phyloP scores from a whole-genome alignment of 805 yeast genomes.

The Saturnispora kantuleensis region DNA sequence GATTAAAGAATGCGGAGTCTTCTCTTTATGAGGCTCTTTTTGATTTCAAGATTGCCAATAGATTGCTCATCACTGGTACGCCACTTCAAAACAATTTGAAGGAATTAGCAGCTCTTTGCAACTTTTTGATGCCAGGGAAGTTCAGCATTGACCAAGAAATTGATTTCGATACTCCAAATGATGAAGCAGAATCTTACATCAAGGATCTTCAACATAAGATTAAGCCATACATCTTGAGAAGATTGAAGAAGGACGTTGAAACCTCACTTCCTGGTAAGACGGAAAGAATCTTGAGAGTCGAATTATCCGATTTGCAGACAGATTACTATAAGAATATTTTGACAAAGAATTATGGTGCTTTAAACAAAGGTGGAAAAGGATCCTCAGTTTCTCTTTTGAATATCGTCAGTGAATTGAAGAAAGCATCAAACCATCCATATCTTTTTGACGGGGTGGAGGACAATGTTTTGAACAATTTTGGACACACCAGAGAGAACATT shows the following conservation, averaged over 20 bases:
- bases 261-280: conserved; percentile 93
- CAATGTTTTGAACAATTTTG: conserved; percentile 57
- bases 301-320: conserved; percentile 89
- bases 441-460: conserved; percentile 89
- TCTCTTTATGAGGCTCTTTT: conserved; percentile 82
- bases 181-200: conserved; percentile 80
- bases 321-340: conserved; percentile 89
- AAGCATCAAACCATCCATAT: conserved; percentile 96
- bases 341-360: conserved; percentile 84
- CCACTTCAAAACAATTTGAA: conserved; percentile 94
- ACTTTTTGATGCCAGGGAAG: conserved; percentile 93
- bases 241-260: conserved; percentile 95
- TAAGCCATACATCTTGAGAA: conserved; percentile 85
- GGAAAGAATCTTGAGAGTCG: conserved; percentile 91
- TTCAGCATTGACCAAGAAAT: conserved; percentile 87
- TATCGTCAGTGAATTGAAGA: conserved; percentile 90
- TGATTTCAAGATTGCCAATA: conserved; percentile 73
- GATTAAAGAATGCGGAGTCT: conserved; percentile 88
- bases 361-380: conserved; percentile 73
- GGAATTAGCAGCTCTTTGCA: conserved; percentile 89
- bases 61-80: conserved; percentile 92
- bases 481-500: conserved; percentile 64
- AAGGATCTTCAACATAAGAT: conserved; percentile 74
- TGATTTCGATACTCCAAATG: conserved; percentile 84
- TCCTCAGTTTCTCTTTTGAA: conserved; percentile 80